phyloP scores from a whole-genome alignment of 768 basidiomycete species.

The Tulasnella sp. region DNA sequence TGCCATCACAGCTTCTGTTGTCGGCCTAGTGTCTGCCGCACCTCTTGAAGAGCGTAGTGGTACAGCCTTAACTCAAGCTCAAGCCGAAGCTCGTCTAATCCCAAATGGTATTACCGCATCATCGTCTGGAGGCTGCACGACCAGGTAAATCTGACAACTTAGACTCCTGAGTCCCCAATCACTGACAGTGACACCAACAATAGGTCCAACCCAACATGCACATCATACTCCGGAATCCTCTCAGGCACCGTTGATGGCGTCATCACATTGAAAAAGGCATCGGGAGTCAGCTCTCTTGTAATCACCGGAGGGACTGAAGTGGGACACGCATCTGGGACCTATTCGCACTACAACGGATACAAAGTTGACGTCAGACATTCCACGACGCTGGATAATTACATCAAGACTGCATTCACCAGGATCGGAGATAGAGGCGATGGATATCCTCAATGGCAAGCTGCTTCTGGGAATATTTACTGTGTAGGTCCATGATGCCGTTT shows the following conservation, averaged over 20 bases:
- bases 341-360: not conserved
- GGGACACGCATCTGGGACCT: not conserved
- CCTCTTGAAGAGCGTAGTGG: too few species aligned
- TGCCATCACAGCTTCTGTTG: too few species aligned
- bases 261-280: not conserved
- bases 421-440: not conserved
- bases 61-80: not conserved
- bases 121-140: conserved; percentile 1
- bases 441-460: not conserved
- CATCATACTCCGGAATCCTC: not conserved
- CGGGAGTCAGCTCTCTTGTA: not conserved
- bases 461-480: not conserved
- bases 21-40: too few species aligned
- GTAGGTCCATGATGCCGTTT: not conserved
- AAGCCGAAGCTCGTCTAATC: not conserved
- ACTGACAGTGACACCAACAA: too few species aligned
- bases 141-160: too few species aligned
- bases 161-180: too few species aligned
- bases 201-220: not conserved
- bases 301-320: not conserved
- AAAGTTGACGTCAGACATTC: not conserved
- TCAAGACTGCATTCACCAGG: not conserved
- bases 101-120: not conserved
- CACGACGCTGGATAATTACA: not conserved
- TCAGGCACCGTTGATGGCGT: not conserved